A percentile compares a stretch with the other conserved stretches of the same genome.
phyloP scores from a whole-genome alignment of 1,139 yeast species.

The Diutina sp. region DNA sequence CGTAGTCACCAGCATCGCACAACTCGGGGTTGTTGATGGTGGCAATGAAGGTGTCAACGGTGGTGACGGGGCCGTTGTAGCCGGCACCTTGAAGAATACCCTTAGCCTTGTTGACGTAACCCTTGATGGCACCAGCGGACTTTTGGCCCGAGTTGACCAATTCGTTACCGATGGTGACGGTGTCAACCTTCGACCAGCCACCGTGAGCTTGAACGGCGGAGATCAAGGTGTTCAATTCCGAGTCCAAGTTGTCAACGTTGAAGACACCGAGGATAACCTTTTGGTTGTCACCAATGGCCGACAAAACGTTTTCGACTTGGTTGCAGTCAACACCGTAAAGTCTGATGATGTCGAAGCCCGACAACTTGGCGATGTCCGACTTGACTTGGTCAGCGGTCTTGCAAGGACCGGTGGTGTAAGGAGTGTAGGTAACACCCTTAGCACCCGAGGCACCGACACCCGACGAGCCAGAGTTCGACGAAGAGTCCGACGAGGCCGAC shows the following conservation, averaged over 20 bases:
- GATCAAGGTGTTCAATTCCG: slow-evolving; percentile 38
- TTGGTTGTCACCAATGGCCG: slow-evolving; percentile 7
- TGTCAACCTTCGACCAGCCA: slow-evolving; percentile 61
- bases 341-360: slow-evolving; percentile 52
- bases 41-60: slow-evolving; percentile 74
- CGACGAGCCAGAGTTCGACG: slow-evolving; percentile 13
- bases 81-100: slow-evolving; percentile 44
- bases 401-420: slow-evolving; percentile 68
- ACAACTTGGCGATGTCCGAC: slow-evolving; percentile 42
- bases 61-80: slow-evolving; percentile 59
- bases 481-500: slow-evolving; percentile 8
- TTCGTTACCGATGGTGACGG: slow-evolving; percentile 76
- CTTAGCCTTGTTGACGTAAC: slow-evolving; percentile 45
- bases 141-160: slow-evolving; percentile 60
- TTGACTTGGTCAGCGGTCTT: slow-evolving; percentile 48
- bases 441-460: slow-evolving; percentile 12
- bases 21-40: slow-evolving; percentile 58
- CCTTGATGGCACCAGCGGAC: slow-evolving; percentile 39
- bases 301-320: slow-evolving; percentile 8
- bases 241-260: slow-evolving; percentile 6
- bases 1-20: slow-evolving; percentile 61
- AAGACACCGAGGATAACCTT: slow-evolving; percentile 9
- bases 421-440: slow-evolving; percentile 73
- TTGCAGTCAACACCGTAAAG: slow-evolving; percentile 23
- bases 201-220: slow-evolving; percentile 30